Evolutionary conservation across 2,329 filamentous ascomycete species (phyloP), one percentile per base, ranked within the genome.

Genomic region (Dissoconium aciculare): DNA sequence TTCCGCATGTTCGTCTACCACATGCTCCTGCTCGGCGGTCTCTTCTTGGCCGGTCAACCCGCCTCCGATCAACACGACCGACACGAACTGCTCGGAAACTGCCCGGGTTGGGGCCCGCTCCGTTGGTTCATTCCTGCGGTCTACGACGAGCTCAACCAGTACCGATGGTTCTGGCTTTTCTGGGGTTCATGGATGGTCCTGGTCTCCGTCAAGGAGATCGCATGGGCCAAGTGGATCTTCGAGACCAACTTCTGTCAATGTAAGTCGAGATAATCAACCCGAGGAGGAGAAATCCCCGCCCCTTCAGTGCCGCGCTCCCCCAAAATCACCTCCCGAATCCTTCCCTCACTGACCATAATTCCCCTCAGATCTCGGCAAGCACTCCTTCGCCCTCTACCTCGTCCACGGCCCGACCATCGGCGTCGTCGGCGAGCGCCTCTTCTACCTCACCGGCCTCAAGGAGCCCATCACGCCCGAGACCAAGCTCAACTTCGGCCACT

Each of bases 301-400:
- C n/a, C n/a, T n/a, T n/a, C n/a, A n/a, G n/a, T n/a, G n/a, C n/a
- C n/a, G n/a, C n/a, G n/a, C n/a, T n/a, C n/a, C n/a, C n/a, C n/a
- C n/a, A n/a, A n/a, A n/a, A n/a, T n/a, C n/a, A n/a, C n/a, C n/a
- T n/a, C n/a, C n/a, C n/a, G n/a, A n/a, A n/a, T n/a, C n/a, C n/a
- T n/a, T n/a, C n/a, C n/a, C n/a, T n/a, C n/a, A n/a, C n/a, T n/a
- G n/a, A n/a, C n/a, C n/a, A n/a, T n/a, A n/a, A n/a, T n/a, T n/a
- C 28, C 12, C 5, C 4, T 3, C 30, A 42, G 41, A 73, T 37
- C 59, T 78, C 5, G 73, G 72, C 0, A 62, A 65, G 27, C 61
- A 76, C 33, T 74, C 69, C 0, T 78, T 67, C 43, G 59, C 67
- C 0, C 53, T 78, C 2, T 78, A 78, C 49, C 57, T 78, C 10